These are phyloP conservation scores for Globisporangium abappressorium DNA, from an alignment of 352 stramenopile genomes.

Conservation along the genomic window DNA sequence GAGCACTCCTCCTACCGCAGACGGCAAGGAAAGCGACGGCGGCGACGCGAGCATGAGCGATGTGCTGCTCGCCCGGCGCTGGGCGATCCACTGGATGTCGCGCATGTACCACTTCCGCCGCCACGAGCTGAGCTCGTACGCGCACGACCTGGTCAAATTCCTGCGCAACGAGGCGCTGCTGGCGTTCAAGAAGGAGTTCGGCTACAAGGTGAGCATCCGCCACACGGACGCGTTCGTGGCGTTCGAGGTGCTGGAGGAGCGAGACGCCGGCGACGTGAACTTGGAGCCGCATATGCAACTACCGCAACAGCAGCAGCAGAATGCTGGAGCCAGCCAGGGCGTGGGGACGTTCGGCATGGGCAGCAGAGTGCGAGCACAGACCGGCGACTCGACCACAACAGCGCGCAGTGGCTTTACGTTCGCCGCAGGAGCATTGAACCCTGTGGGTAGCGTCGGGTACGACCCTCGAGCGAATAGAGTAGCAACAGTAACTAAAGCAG, in stretches of 20 bases:
- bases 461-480: background rate
- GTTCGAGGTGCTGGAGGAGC: conserved; percentile 59
- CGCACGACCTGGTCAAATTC: conserved; percentile 64
- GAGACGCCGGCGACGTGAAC: conserved; percentile 18
- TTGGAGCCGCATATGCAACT: conserved; percentile 3
- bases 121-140: conserved; percentile 47
- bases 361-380: background rate
- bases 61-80: conserved; percentile 48
- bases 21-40: background rate
- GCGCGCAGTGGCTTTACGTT: conserved; percentile 9
- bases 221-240: conserved; percentile 44
- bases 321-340: background rate
- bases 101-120: conserved; percentile 56
- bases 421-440: background rate
- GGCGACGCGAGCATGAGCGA: conserved; percentile 41
- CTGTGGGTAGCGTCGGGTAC: background rate
- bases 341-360: background rate
- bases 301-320: background rate
- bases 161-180: conserved; percentile 46
- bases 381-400: background rate
- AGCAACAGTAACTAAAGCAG: background rate
- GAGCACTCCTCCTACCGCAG: background rate
- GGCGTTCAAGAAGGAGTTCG: conserved; percentile 46
- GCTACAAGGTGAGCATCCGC: conserved; percentile 65
- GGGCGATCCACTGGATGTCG: conserved; percentile 63